These are phyloP conservation scores for Nigrospora osmanthi DNA, from an alignment of 2,329 filamentous ascomycete species.

Conservation along the genomic window DNA sequence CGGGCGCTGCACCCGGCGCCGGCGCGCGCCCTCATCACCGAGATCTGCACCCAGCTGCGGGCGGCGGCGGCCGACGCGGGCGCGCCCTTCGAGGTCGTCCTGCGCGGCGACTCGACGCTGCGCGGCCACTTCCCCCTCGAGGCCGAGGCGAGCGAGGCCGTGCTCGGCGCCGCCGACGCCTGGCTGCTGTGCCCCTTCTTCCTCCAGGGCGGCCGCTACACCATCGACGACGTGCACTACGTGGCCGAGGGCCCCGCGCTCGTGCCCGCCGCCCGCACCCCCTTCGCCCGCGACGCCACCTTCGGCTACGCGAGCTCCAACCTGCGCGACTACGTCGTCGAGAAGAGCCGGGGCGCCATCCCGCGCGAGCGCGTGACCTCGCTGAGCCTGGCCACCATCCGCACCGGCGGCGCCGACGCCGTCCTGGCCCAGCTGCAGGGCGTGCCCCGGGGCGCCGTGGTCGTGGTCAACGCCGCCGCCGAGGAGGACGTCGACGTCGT, in stretches of 20 bases:
- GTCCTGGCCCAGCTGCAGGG: conserved; percentile 31
- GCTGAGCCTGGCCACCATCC: conserved; percentile 38
- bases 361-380: conserved; percentile 28
- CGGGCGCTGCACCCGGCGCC: conserved; percentile 42
- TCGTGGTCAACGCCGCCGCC: conserved; percentile 44
- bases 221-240: conserved; percentile 50
- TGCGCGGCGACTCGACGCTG: conserved; percentile 49
- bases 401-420: conserved; percentile 31
- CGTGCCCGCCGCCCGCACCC: conserved; percentile 43
- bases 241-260: conserved; percentile 41
- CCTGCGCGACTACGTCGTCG: conserved; percentile 41
- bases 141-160: conserved; percentile 39
- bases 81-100: conserved; percentile 42
- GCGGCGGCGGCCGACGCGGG: conserved; percentile 29
- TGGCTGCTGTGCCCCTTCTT: conserved; percentile 53
- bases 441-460: conserved; percentile 27
- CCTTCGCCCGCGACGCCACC: conserved; percentile 48
- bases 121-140: conserved; percentile 50
- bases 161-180: conserved; percentile 40
- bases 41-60: conserved; percentile 42
- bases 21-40: conserved; percentile 36
- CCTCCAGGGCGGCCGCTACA: conserved; percentile 48
- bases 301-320: conserved; percentile 50
- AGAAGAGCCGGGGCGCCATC: conserved; percentile 41
- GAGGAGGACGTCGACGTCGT: conserved; percentile 50